Base-by-base conservation (phyloP, 2,329 filamentous ascomycete genomes). In the Coniochaeta prunicola region DNA sequence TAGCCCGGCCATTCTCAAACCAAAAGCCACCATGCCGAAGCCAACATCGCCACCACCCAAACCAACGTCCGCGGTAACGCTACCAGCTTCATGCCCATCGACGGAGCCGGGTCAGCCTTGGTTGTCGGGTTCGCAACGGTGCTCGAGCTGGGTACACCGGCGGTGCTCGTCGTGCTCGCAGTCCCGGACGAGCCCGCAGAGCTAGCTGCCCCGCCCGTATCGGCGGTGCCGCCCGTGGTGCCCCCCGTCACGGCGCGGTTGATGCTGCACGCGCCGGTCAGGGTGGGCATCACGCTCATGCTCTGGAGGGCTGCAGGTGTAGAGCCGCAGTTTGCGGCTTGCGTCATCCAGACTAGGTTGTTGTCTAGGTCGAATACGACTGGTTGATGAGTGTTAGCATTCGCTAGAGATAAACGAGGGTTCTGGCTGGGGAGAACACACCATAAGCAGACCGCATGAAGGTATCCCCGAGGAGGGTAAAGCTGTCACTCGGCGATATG, bases 391-490 rank as follows among this genome's bases (percentile, higher is more conserved):
- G 2, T n/a, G 56, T 59, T 15, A 59, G 61, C 26, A 61, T 7
- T 57, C 17, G 12, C 38, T 15, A n/a, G 53, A n/a, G 34, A 3
- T 8, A 36, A 8, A n/a, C 28, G 10, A 31, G n/a, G 6, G 17
- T 10, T 10, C 1, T 57, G n/a, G 7, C 2, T 45, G 3, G 24
- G 12, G 19, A 9, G 4, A n/a, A 67, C 71, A 30, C 60, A 80
- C 77, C 73, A 62, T 83, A 83, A 24, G 80, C 80, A 12, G 79
- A 82, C 33, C 82, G 77, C 62, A 85, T 62, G 67, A 85, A 82
- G 1, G 81, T 82, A 64, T 84, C 82, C 12, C 82, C 82, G n/a
- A 85, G 73, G n/a, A 85, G 69, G 45, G 74, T 73, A 63, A 81
- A 82, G 30, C 74, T 71, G 7, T 73, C 68, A 63, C 74, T 80